These are phyloP conservation scores for Sporisorium iseilematis-ciliati DNA, from an alignment of 1,284 basidiomycete genomes.

Conservation along the genomic window DNA sequence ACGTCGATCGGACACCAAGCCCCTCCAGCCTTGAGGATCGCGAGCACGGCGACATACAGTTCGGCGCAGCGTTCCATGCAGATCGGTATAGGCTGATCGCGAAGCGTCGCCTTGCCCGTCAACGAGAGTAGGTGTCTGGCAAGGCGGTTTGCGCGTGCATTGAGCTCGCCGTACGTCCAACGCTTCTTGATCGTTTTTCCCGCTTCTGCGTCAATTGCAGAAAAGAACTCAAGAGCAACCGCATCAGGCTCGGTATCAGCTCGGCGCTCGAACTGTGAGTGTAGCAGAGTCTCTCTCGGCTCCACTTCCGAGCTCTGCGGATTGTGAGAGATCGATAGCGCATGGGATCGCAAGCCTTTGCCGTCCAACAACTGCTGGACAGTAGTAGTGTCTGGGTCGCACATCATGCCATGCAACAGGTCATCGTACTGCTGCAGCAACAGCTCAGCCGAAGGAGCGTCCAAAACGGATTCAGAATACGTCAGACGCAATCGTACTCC, in stretches of 20 bases:
- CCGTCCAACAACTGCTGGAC: conserved; percentile 9
- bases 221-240: conserved; percentile 21
- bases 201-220: not conserved
- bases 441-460: conserved; percentile 15
- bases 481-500: conserved; percentile 14
- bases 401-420: conserved; percentile 11
- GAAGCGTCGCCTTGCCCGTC: conserved; percentile 4
- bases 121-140: conserved; percentile 12
- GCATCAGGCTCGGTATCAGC: conserved; percentile 1
- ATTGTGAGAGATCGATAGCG: not conserved
- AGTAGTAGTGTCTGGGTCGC: conserved; percentile 5
- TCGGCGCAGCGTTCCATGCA: conserved; percentile 23
- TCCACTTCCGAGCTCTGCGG: not conserved
- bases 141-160: conserved; percentile 8
- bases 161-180: conserved; percentile 21
- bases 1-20: conserved; percentile 63
- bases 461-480: conserved; percentile 15
- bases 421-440: conserved; percentile 25
- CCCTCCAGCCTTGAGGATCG: conserved; percentile 32
- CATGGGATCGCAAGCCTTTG: conserved; percentile 7
- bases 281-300: not conserved
- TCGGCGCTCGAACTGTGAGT: conserved; percentile 17
- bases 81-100: conserved; percentile 22
- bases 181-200: not conserved
- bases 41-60: conserved; percentile 24